phyloP scores from a whole-genome alignment of 2,329 filamentous ascomycete species.

The Pyricularia pennisetigena region DNA sequence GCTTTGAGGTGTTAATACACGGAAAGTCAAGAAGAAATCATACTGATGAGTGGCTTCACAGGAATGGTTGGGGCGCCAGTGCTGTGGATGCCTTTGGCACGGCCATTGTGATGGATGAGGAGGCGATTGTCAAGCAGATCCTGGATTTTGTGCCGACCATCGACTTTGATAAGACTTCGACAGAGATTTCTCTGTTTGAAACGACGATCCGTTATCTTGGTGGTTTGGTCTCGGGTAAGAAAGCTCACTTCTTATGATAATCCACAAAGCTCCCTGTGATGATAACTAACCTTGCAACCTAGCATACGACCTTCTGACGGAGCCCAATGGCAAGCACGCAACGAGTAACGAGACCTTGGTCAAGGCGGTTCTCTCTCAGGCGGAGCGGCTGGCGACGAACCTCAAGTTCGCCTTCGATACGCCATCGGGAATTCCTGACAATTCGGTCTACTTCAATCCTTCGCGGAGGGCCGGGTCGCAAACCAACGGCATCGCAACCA shows the following conservation, averaged over 20 bases:
- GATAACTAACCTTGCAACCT: background rate
- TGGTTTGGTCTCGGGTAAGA: slow-evolving; percentile 61
- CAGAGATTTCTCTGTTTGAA: slow-evolving; percentile 70
- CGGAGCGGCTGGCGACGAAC: slow-evolving; percentile 57
- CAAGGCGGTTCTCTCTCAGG: slow-evolving; percentile 54
- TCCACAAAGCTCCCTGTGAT: background rate
- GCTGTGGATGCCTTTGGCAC: slow-evolving; percentile 75
- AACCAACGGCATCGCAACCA: slow-evolving; percentile 65
- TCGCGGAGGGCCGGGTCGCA: slow-evolving; percentile 35
- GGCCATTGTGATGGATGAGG: slow-evolving; percentile 65
- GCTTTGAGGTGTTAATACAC: background rate
- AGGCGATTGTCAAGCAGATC: slow-evolving; percentile 58
- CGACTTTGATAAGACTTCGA: slow-evolving; percentile 54
- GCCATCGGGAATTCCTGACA: slow-evolving; percentile 62
- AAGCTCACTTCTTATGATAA: background rate
- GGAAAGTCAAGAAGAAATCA: background rate
- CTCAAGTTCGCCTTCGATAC: slow-evolving; percentile 74
- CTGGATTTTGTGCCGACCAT: slow-evolving; percentile 61
- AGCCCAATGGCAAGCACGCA: slow-evolving; percentile 43
- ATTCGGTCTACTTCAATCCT: slow-evolving; percentile 52
- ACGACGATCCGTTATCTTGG: slow-evolving; percentile 84
- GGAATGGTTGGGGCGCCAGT: slow-evolving; percentile 78
- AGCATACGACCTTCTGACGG: slow-evolving; percentile 64
- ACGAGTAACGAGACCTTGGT: slow-evolving; percentile 31
- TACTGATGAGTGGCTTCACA: slow-evolving; percentile 20